Evolutionary conservation across 139 green algal genomes (phyloP).

Genomic region (Gonium pectorale): DNA sequence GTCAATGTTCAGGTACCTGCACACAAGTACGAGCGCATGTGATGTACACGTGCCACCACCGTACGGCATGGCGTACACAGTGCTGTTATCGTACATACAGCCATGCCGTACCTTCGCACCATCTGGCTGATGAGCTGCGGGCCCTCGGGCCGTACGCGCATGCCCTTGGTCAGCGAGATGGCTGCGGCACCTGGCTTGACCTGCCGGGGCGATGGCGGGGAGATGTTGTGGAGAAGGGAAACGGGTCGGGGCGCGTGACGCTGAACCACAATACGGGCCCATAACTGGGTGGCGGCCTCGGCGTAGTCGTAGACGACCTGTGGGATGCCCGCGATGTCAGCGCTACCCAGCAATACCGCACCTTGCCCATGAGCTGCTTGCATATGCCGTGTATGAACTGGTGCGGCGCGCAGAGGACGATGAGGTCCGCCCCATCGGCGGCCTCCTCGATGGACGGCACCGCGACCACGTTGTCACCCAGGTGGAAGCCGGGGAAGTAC

Average conservation of each 20-base stretch:
- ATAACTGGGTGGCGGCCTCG: no score
- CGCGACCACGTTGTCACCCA: conserved; percentile 67
- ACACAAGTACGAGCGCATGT: no score
- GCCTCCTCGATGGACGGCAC: conserved; percentile 58
- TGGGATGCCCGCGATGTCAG: no score
- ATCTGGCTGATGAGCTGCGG: conserved; percentile 87
- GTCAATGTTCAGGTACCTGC: conserved; percentile 74
- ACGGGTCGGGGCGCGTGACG: not conserved
- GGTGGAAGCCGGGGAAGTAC: conserved; percentile 71
- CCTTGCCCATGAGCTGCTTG: conserved; percentile 57
- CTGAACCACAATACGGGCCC: not conserved
- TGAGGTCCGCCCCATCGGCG: conserved; percentile 58
- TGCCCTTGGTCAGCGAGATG: conserved; percentile 85
- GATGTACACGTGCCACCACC: no score
- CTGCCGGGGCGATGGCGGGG: not conserved
- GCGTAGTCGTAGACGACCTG: no score
- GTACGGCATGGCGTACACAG: no score
- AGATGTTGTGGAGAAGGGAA: not conserved
- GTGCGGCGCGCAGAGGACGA: conserved; percentile 69
- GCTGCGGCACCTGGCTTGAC: conserved; percentile 66
- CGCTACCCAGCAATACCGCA: no score
- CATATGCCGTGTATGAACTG: conserved; percentile 77
- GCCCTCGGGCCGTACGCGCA: conserved; percentile 80
- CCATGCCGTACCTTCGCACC: no score
- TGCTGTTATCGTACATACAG: no score